Conservation (phyloP, 2,329 filamentous ascomycete genomes). For the Beauveria sp. region DNA sequence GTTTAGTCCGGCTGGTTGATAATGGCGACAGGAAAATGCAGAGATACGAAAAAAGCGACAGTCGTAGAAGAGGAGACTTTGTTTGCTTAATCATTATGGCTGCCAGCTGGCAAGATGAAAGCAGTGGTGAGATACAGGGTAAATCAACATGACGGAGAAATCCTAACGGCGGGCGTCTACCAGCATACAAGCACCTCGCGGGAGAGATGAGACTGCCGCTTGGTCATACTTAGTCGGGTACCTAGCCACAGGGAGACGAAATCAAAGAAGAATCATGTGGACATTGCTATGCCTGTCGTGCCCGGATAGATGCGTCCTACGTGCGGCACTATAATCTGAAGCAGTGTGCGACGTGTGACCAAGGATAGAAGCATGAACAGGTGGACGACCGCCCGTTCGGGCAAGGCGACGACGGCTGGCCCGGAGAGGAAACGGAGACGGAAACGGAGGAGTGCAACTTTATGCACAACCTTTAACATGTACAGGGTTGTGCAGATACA, state of each 20-base stretch:
- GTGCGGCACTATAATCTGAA: background rate
- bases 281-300: too few relatives aligned
- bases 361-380: conserved; percentile 1
- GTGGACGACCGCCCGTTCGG: background rate
- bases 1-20: background rate
- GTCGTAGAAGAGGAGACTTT: background rate
- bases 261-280: too few relatives aligned
- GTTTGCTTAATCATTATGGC: background rate
- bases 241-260: too few relatives aligned
- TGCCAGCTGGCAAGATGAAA: background rate
- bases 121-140: background rate
- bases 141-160: background rate
- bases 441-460: too few relatives aligned
- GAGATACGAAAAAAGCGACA: background rate
- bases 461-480: background rate
- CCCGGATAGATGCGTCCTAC: background rate
- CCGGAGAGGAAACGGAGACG: too few relatives aligned
- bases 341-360: background rate
- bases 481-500: background rate
- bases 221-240: too few relatives aligned
- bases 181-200: background rate
- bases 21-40: too few relatives aligned
- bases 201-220: background rate
- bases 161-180: background rate
- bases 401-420: too few relatives aligned